These are phyloP conservation scores for Leccinum truebloodii DNA, from an alignment of 768 basidiomycete genomes.

Conservation along the genomic window DNA sequence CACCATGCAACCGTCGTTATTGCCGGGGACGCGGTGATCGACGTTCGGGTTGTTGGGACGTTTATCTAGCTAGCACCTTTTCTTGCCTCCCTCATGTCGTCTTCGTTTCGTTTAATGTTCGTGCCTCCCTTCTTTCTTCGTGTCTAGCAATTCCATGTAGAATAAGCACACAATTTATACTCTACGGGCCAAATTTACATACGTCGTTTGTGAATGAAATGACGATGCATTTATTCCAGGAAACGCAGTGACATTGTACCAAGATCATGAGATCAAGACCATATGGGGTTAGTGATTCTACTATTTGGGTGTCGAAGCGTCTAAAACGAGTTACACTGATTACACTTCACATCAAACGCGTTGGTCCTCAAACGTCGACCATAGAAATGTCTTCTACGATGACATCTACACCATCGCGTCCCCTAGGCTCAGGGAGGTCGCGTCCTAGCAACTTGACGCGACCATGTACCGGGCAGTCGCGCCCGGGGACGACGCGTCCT, in stretches of 20 bases:
- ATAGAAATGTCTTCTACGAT: slow-evolving; percentile 15
- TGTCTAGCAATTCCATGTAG: slow-evolving; percentile 37
- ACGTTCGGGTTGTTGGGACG: slow-evolving; percentile 12
- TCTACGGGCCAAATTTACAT: slow-evolving; percentile 22
- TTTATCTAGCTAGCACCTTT: slow-evolving; percentile 25
- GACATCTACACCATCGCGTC: slow-evolving; percentile 7
- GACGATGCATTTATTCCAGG: slow-evolving; percentile 4
- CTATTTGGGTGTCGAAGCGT: neutral
- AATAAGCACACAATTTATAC: slow-evolving; percentile 33
- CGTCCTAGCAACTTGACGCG: slow-evolving; percentile 32
- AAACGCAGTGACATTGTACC: neutral
- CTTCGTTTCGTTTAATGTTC: slow-evolving; percentile 13
- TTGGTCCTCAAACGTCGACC: neutral
- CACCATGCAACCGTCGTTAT: slow-evolving; percentile 7
- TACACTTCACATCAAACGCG: neutral
- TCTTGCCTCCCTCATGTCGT: slow-evolving; percentile 22
- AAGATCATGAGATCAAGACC: neutral
- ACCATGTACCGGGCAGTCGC: slow-evolving; percentile 58
- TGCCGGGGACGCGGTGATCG: slow-evolving; percentile 9
- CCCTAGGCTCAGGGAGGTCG: slow-evolving; percentile 15
- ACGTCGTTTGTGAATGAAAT: slow-evolving; percentile 3
- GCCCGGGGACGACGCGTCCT: slow-evolving; percentile 42
- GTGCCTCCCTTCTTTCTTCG: slow-evolving; percentile 4
- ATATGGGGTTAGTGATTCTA: neutral
- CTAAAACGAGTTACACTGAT: neutral